These are phyloP conservation scores for Schwanniomyces pseudopolymorphus DNA, from an alignment of 805 yeast species.

Conservation along the genomic window DNA sequence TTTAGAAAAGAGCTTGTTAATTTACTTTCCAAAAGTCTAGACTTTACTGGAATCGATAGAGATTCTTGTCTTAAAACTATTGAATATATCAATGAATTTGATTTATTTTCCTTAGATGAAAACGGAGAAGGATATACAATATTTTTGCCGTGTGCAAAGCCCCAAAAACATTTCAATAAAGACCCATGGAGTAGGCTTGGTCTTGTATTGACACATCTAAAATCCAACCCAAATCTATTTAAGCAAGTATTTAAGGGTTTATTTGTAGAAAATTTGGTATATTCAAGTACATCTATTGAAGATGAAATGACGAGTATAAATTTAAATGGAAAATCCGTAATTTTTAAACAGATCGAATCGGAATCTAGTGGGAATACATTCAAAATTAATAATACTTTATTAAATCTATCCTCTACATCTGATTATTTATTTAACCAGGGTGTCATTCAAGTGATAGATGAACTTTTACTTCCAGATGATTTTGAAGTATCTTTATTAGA, in stretches of 20 bases:
- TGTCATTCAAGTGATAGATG: constrained; percentile 69
- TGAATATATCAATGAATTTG: constrained; percentile 51
- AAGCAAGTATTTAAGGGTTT: constrained; percentile 54
- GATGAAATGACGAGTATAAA: constrained; percentile 14
- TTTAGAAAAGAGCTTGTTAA: constrained; percentile 61
- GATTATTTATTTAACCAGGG: constrained; percentile 84
- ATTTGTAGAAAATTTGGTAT: constrained; percentile 62
- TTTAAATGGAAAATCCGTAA: constrained; percentile 28
- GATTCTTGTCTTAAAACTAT: constrained; percentile 62
- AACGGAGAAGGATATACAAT: constrained; percentile 68
- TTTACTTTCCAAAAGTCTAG: constrained; percentile 26
- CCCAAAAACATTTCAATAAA: constrained; percentile 5
- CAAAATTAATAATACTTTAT: constrained; percentile 31
- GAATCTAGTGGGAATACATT: constrained; percentile 21
- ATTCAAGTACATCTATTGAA: constrained; percentile 53
- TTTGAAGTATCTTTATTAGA: constrained; percentile 55
- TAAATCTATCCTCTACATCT: constrained; percentile 27
- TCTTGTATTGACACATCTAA: constrained; percentile 58
- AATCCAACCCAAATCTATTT: constrained; percentile 50
- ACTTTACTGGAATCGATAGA: constrained; percentile 33
- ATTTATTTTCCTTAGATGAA: constrained; percentile 50
- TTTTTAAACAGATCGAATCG: constrained; percentile 16
- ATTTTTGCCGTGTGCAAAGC: constrained; percentile 67
- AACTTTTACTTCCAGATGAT: constrained; percentile 55
- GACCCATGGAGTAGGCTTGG: constrained; percentile 66